These are phyloP conservation scores for Penicillium argentinense DNA, from an alignment of 495 filamentous ascomycete genomes.

Conservation along the genomic window DNA sequence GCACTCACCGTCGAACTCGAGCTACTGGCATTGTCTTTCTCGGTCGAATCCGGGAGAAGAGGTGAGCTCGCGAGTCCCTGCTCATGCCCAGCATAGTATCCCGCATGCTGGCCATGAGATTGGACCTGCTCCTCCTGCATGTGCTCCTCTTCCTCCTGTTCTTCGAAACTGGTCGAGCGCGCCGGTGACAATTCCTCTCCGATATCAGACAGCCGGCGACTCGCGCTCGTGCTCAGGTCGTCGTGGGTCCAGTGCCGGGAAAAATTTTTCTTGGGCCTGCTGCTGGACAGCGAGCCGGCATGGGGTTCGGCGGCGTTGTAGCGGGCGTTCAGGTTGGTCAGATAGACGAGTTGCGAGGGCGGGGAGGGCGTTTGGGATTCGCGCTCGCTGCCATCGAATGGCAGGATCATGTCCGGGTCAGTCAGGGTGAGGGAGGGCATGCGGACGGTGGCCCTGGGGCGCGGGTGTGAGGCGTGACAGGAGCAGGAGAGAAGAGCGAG, in stretches of 20 bases:
- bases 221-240: slow-evolving; percentile 54
- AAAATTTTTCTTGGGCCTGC: slow-evolving; percentile 35
- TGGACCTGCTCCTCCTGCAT: neutral
- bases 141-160: neutral
- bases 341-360: slow-evolving; percentile 41
- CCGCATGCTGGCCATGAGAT: neutral
- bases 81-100: neutral
- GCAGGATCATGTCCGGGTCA: slow-evolving; percentile 94
- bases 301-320: slow-evolving; percentile 22
- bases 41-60: slow-evolving; percentile 8
- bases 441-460: slow-evolving; percentile 15
- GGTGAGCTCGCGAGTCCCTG: slow-evolving; percentile 18
- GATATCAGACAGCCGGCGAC: slow-evolving; percentile 71
- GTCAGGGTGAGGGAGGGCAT: slow-evolving; percentile 79
- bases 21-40: slow-evolving; percentile 32
- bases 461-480: neutral
- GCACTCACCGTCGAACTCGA: slow-evolving; percentile 44
- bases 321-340: slow-evolving; percentile 36
- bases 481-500: slow-evolving; percentile 5
- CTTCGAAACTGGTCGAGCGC: slow-evolving; percentile 20
- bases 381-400: slow-evolving; percentile 56
- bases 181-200: slow-evolving; percentile 56
- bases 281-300: slow-evolving; percentile 1
- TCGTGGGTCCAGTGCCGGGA: slow-evolving; percentile 53
- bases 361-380: slow-evolving; percentile 54